Percentiles rank a stretch among this genome's conserved stretches.
Evolutionary conservation across 106 monocot genomes (phyloP).

Genomic region (Gastrodia elata): DNA sequence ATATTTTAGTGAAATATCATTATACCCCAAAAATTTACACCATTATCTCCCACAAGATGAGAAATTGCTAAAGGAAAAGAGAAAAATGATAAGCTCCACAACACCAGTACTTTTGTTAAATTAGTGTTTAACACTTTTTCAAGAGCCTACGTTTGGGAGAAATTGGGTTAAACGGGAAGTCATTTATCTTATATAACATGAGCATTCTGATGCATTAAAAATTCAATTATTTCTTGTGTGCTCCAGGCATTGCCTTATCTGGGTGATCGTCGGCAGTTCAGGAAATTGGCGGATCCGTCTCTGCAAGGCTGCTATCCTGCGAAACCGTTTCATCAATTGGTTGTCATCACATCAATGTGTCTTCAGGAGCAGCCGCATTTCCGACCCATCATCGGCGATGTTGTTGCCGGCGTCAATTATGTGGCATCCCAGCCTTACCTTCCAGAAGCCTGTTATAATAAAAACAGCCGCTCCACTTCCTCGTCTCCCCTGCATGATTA

Average conservation of each 20-base stretch:
- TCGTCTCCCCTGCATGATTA: slow-evolving; percentile 7
- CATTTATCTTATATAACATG: too few species aligned
- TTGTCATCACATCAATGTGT: slow-evolving; percentile 45
- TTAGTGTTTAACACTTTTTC: too few species aligned
- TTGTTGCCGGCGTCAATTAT: slow-evolving; percentile 38
- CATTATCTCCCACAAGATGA: too few species aligned
- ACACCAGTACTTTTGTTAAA: too few species aligned
- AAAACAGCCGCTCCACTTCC: slow-evolving; percentile 5
- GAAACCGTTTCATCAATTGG: slow-evolving; percentile 37
- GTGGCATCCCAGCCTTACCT: slow-evolving; percentile 38
- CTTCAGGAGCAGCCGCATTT: slow-evolving; percentile 56
- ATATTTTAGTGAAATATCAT: too few species aligned
- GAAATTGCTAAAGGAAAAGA: too few species aligned
- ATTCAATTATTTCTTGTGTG: background rate
- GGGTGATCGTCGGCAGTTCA: slow-evolving; percentile 30
- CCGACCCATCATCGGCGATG: slow-evolving; percentile 47
- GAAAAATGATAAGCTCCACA: too few species aligned
- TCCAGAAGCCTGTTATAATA: slow-evolving; percentile 9
- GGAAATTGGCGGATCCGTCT: slow-evolving; percentile 35
- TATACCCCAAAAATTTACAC: too few species aligned
- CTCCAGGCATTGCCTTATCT: slow-evolving; percentile 42
- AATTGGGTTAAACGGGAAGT: too few species aligned
- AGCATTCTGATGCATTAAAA: too few species aligned
- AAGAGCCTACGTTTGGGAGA: too few species aligned
- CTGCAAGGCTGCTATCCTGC: slow-evolving; percentile 35